phyloP scores from a whole-genome alignment of 768 basidiomycete species.

The Gyrodon lividus region DNA sequence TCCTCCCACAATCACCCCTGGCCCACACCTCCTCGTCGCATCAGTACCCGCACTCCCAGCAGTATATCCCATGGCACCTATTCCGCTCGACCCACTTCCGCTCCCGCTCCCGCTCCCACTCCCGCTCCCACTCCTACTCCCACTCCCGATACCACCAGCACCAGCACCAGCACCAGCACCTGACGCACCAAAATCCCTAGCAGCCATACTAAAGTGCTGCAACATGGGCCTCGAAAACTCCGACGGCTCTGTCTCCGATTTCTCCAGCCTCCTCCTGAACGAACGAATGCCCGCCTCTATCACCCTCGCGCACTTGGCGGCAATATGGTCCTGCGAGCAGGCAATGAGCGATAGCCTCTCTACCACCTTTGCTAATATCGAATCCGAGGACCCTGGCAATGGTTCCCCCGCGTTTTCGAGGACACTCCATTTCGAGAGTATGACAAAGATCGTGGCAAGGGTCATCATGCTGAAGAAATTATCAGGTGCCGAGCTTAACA shows the following conservation, averaged over 20 bases:
- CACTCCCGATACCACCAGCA: too few relatives aligned
- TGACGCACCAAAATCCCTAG: constrained; percentile 15
- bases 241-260: constrained; percentile 17
- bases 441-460: constrained; percentile 43
- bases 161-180: neutral
- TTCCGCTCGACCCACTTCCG: constrained; percentile 17
- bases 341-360: constrained; percentile 36
- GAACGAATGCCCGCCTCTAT: constrained; percentile 34
- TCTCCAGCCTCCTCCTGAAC: constrained; percentile 30
- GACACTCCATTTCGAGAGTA: constrained; percentile 43
- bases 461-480: constrained; percentile 40
- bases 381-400: constrained; percentile 39
- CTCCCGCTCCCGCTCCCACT: too few relatives aligned
- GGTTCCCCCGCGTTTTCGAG: constrained; percentile 34
- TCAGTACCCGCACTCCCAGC: constrained; percentile 5
- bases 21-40: neutral
- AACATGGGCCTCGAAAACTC: constrained; percentile 19
- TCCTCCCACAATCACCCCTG: neutral
- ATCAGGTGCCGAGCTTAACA: constrained; percentile 44
- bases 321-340: constrained; percentile 38
- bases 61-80: constrained; percentile 13
- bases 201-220: constrained; percentile 20
- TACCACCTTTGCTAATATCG: constrained; percentile 35
- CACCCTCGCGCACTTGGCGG: constrained; percentile 43
- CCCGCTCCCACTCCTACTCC: too few relatives aligned